phyloP scores from a whole-genome alignment of 768 basidiomycete species.

The Auriculariales sp. region DNA sequence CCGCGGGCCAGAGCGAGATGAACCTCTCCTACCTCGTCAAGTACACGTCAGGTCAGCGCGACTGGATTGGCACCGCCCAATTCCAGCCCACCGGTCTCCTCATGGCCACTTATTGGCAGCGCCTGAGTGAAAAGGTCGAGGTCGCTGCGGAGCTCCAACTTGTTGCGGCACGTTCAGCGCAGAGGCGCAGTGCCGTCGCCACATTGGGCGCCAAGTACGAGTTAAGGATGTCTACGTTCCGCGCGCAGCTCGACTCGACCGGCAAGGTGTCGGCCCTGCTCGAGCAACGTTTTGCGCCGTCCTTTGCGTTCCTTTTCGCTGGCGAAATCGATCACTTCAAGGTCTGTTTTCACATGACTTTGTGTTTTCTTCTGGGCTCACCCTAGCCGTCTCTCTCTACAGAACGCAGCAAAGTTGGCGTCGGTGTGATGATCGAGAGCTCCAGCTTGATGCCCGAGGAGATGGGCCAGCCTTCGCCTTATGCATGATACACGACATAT shows the following conservation, averaged over 20 bases:
- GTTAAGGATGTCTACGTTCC: constrained; percentile 83
- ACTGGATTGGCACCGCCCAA: constrained; percentile 90
- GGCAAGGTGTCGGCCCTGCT: constrained; percentile 91
- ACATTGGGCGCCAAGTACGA: constrained; percentile 96
- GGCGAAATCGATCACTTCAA: constrained; percentile 99
- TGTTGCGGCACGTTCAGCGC: constrained; percentile 43
- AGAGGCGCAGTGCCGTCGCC: constrained; percentile 79
- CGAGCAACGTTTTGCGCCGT: constrained; percentile 91
- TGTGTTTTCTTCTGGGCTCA: neutral
- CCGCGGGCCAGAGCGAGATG: constrained; percentile 54
- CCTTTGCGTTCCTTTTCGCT: constrained; percentile 85
- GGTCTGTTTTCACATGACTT: constrained; percentile 28
- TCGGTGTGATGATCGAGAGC: constrained; percentile 96
- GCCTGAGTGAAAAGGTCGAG: constrained; percentile 87
- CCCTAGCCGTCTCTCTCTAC: neutral
- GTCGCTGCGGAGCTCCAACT: constrained; percentile 90
- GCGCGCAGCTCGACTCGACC: constrained; percentile 86
- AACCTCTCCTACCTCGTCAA: constrained; percentile 70
- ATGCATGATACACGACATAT: too few relatives aligned
- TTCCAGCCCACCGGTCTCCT: constrained; percentile 69
- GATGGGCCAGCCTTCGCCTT: constrained; percentile 31
- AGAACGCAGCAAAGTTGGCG: constrained; percentile 94
- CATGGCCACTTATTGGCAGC: constrained; percentile 94
- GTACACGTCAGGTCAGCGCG: constrained; percentile 52
- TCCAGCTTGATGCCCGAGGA: constrained; percentile 68